These are phyloP conservation scores for Epithemia pelagica DNA, from an alignment of 108 stramenopile genomes.

Conservation along the genomic window DNA sequence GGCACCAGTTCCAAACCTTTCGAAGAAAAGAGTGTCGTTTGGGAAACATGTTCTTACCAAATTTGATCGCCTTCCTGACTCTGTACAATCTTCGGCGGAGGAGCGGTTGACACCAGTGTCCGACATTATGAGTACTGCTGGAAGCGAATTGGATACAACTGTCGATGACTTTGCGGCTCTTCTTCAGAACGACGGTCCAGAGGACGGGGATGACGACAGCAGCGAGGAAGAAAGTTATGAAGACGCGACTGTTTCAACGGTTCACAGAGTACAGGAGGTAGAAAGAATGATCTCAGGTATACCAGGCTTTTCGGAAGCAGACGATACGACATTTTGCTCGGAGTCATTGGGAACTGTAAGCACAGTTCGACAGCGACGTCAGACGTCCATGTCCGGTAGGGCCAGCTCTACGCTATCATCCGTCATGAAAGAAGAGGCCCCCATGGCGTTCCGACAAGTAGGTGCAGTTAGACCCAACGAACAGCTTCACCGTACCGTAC, in stretches of 20 bases:
- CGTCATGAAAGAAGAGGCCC: conserved; percentile 17
- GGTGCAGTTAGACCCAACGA: conserved; percentile 24
- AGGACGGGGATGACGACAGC: background rate
- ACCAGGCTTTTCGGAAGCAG: conserved; percentile 1
- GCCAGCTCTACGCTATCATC: conserved; percentile 32
- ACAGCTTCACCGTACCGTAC: conserved; percentile 11
- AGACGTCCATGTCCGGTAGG: conserved; percentile 4
- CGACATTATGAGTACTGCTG: background rate
- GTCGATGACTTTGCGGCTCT: background rate
- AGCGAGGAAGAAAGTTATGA: background rate
- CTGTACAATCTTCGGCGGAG: too few species aligned
- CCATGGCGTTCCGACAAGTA: conserved; percentile 15
- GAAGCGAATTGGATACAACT: background rate
- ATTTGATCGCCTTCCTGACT: too few species aligned
- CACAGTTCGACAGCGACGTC: conserved; percentile 18
- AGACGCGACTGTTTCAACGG: conserved; percentile 6
- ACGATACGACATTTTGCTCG: conserved; percentile 1
- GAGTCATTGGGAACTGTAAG: conserved; percentile 13
- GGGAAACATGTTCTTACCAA: too few species aligned
- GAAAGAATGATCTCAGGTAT: background rate
- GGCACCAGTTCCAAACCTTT: too few species aligned
- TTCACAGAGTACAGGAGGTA: background rate
- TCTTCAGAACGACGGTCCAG: background rate
- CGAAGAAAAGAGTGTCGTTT: too few species aligned
- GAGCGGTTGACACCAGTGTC: too few species aligned